phyloP scores from a whole-genome alignment of 208 protist genomes.

The Trypanosoma rangeli region DNA sequence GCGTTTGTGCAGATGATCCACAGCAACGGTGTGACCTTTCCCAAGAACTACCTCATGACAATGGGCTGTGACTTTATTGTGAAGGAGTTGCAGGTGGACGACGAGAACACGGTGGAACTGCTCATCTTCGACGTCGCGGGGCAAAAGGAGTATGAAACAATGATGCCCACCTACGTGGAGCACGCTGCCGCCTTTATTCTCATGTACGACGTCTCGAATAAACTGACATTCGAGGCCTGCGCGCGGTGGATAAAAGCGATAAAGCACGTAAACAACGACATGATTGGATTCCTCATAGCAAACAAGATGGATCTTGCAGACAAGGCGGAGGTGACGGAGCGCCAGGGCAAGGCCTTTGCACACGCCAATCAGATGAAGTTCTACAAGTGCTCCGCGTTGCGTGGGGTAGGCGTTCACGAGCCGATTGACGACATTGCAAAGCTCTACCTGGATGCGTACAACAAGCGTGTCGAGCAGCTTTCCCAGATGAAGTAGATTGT shows the following conservation, averaged over 20 bases:
- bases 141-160: conserved; percentile 82
- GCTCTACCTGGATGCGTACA: conserved; percentile 69
- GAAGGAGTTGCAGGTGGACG: conserved; percentile 79
- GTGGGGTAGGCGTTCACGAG: conserved; percentile 76
- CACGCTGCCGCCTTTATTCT: conserved; percentile 74
- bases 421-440: conserved; percentile 78
- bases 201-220: conserved; percentile 91
- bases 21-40: conserved; percentile 85
- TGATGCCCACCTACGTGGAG: conserved; percentile 73
- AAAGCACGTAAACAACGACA: conserved; percentile 54
- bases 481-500: conserved; percentile 21
- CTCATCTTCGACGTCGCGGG: conserved; percentile 86
- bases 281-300: conserved; percentile 75
- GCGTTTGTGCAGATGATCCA: conserved; percentile 91
- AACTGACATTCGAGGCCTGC: conserved; percentile 86
- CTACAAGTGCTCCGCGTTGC: conserved; percentile 86
- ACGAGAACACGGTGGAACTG: conserved; percentile 87
- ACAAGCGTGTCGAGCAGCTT: conserved; percentile 51
- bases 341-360: conserved; percentile 81
- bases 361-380: conserved; percentile 71
- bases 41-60: conserved; percentile 93
- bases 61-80: conserved; percentile 90
- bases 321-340: conserved; percentile 87
- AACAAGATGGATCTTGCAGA: conserved; percentile 90
- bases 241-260: conserved; percentile 75